Conservation (phyloP, 495 filamentous ascomycete species). For the Neurospora intermedia region DNA sequence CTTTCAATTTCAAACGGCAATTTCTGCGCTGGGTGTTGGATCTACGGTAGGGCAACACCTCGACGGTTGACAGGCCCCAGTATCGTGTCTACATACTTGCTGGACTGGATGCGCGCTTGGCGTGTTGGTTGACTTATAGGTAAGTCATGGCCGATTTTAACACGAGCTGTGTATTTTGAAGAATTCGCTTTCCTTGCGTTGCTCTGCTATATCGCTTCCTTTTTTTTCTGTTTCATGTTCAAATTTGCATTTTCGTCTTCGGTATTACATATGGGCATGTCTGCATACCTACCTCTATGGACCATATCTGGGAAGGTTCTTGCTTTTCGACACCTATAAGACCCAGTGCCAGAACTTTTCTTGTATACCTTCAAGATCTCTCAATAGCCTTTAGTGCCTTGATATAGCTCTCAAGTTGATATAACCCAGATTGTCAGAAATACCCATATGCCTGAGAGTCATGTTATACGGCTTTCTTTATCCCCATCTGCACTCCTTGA, state of each 20-base stretch:
- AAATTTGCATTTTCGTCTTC: background rate
- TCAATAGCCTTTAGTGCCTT: background rate
- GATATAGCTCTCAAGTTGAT: background rate
- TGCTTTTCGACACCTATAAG: no score
- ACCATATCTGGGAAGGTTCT: no score
- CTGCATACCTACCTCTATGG: no score
- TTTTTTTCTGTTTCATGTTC: background rate
- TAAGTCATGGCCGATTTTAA: background rate
- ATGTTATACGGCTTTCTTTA: background rate
- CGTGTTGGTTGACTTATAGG: background rate
- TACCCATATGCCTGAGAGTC: background rate
- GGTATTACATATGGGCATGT: background rate
- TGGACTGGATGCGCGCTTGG: background rate
- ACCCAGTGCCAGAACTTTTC: background rate
- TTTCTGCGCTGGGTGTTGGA: background rate
- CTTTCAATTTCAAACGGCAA: background rate
- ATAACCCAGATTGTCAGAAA: background rate
- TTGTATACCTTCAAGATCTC: background rate
- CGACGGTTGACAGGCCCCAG: background rate
- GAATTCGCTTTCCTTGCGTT: background rate
- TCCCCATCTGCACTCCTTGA: background rate
- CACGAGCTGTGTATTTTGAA: background rate
- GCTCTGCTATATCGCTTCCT: background rate
- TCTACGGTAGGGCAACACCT: background rate
- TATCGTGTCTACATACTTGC: background rate